Conservation (phyloP, 1,139 yeast species). For the Suhomyces wounanorum region DNA sequence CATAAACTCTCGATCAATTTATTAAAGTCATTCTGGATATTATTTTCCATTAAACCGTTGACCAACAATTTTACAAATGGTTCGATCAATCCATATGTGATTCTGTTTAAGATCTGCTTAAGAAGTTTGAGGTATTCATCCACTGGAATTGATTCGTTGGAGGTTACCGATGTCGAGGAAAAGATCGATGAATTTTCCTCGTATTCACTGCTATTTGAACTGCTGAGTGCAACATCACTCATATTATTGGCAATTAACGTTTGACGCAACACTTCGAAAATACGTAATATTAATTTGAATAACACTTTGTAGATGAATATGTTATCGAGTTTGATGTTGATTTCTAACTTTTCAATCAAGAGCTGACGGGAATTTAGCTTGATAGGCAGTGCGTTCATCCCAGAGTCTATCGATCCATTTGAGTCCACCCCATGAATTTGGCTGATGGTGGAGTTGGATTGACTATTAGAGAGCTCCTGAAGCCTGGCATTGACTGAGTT, state of each 20-base stretch:
- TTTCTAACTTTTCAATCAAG: conserved; percentile 48
- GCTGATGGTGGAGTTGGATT: conserved; percentile 17
- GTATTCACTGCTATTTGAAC: conserved; percentile 3
- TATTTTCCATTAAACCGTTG: conserved; percentile 33
- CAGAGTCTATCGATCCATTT: conserved; percentile 8
- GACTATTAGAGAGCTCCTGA: conserved; percentile 15
- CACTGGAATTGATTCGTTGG: conserved; percentile 28
- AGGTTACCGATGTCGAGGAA: conserved; percentile 40
- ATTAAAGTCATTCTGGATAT: conserved; percentile 33
- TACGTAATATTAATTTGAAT: conserved; percentile 33
- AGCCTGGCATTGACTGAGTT: conserved; percentile 9
- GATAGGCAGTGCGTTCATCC: conserved; percentile 36
- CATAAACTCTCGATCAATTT: conserved; percentile 31
- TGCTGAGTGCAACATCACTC: conserved; percentile 2
- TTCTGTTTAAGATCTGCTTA: conserved; percentile 31
- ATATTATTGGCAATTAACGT: conserved; percentile 13
- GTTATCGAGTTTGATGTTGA: conserved; percentile 44
- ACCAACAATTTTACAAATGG: conserved; percentile 40
- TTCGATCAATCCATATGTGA: conserved; percentile 39
- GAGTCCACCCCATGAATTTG: conserved; percentile 4
- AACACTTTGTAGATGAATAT: conserved; percentile 43
- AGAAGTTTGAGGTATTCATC: conserved; percentile 40
- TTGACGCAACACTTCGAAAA: conserved; percentile 27
- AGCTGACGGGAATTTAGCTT: conserved; percentile 45
- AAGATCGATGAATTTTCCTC: conserved; percentile 22